These are phyloP conservation scores for Arthrobotrys conoides DNA, from an alignment of 2,329 filamentous ascomycete species.

Conservation along the genomic window DNA sequence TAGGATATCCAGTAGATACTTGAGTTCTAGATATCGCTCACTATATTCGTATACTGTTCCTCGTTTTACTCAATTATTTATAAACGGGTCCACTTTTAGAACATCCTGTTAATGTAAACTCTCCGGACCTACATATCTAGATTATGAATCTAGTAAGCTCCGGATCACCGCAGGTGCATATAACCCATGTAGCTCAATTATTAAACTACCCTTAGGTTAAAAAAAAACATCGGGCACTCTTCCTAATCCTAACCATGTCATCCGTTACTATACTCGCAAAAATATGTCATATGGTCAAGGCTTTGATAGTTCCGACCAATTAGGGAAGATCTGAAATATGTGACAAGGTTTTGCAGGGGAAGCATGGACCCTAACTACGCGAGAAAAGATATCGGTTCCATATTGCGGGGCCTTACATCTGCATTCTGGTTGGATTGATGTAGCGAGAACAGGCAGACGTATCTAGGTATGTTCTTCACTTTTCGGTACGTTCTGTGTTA, in stretches of 20 bases:
- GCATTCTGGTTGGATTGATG: not conserved
- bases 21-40: not conserved
- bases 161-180: not conserved
- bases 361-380: not conserved
- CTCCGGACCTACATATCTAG: not conserved
- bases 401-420: conserved; percentile 12
- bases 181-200: not conserved
- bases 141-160: not conserved
- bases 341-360: not conserved
- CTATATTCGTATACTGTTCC: too few species aligned
- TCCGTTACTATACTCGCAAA: conserved; percentile 5
- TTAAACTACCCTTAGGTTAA: not conserved
- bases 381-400: conserved; percentile 20
- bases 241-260: conserved; percentile 22
- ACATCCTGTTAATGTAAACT: not conserved
- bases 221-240: not conserved
- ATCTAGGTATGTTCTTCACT: not conserved
- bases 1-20: not conserved
- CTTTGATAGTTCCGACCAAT: not conserved
- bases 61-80: too few species aligned
- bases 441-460: conserved; percentile 7
- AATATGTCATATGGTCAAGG: not conserved
- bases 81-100: not conserved
- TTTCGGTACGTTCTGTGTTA: not conserved
- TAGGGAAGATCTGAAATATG: conserved; percentile 11